phyloP scores from a whole-genome alignment of 2,329 filamentous ascomycete species.

The Talaromyces sp. region DNA sequence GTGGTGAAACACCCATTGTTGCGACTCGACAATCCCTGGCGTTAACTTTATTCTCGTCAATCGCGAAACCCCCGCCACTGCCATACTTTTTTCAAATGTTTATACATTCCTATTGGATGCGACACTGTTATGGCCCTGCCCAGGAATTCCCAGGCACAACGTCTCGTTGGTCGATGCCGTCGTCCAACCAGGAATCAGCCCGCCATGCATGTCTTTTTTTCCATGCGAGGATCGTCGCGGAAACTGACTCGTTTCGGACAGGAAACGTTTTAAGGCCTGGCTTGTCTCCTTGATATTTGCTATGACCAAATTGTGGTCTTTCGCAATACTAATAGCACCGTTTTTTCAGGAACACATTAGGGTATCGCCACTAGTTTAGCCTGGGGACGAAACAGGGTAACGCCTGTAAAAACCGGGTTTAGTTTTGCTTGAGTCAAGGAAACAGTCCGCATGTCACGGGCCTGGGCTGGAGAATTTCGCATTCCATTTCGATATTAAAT shows the following conservation, averaged over 20 bases:
- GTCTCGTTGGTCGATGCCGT: not conserved
- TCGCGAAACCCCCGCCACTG: not conserved
- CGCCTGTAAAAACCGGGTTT: not conserved
- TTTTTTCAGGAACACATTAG: not conserved
- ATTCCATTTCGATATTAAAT: too few relatives aligned
- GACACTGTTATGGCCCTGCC: not conserved
- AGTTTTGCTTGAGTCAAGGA: not conserved
- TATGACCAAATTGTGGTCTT: not conserved
- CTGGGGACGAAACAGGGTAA: too few relatives aligned
- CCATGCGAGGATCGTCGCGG: not conserved
- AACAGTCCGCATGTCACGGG: too few relatives aligned
- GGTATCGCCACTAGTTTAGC: too few relatives aligned
- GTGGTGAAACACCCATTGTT: not conserved
- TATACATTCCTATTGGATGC: not conserved
- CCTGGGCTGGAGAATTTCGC: too few relatives aligned
- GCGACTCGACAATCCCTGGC: not conserved
- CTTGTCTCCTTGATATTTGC: not conserved
- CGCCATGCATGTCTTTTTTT: not conserved
- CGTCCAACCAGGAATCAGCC: not conserved
- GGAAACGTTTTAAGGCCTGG: not conserved
- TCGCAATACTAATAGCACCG: not conserved
- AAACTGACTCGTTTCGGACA: not conserved
- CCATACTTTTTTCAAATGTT: not conserved
- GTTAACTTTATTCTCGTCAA: not conserved
- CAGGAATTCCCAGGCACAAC: not conserved